A percentile compares a stretch with the other conserved stretches of the same genome.
These are phyloP conservation scores for Cardiosporidium cionae DNA, from an alignment of 169 alveolate species.

Conservation along the genomic window DNA sequence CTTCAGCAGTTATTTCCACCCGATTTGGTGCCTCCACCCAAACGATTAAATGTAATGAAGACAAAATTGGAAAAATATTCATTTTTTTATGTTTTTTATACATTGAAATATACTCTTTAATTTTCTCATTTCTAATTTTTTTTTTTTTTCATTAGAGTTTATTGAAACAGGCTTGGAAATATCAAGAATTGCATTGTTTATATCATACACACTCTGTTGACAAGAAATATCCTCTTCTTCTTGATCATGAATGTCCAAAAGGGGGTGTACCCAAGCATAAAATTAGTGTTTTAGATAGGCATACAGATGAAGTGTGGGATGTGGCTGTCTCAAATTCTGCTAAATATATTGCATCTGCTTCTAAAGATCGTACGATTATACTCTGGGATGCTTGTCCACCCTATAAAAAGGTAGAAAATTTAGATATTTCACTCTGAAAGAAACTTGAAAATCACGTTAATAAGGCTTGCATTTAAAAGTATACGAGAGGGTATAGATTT, in stretches of 20 bases:
- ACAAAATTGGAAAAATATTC: not conserved
- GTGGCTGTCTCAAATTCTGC: not conserved
- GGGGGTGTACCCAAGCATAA: not conserved
- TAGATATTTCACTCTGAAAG: too few species aligned
- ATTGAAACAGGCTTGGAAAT: slow-evolving; percentile 9
- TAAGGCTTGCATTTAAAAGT: not conserved
- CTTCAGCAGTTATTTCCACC: not conserved
- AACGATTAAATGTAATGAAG: not conserved
- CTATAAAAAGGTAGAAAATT: too few species aligned
- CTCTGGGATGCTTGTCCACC: slow-evolving; percentile 4
- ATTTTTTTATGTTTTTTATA: too few species aligned
- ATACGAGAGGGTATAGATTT: not conserved
- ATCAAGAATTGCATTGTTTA: not conserved
- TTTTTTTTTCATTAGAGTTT: too few species aligned
- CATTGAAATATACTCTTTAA: too few species aligned
- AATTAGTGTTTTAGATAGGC: not conserved
- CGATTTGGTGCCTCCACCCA: slow-evolving; percentile 1
- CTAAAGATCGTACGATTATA: not conserved
- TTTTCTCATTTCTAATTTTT: too few species aligned
- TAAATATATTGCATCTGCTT: not conserved
- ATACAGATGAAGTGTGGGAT: not conserved
- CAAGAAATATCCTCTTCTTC: not conserved
- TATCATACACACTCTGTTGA: not conserved
- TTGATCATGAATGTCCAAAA: not conserved
- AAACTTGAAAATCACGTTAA: too few species aligned